Evolutionary conservation across 768 basidiomycete species (phyloP), one percentile per base, ranked within the genome.

Genomic region (Harrya chromipes): DNA sequence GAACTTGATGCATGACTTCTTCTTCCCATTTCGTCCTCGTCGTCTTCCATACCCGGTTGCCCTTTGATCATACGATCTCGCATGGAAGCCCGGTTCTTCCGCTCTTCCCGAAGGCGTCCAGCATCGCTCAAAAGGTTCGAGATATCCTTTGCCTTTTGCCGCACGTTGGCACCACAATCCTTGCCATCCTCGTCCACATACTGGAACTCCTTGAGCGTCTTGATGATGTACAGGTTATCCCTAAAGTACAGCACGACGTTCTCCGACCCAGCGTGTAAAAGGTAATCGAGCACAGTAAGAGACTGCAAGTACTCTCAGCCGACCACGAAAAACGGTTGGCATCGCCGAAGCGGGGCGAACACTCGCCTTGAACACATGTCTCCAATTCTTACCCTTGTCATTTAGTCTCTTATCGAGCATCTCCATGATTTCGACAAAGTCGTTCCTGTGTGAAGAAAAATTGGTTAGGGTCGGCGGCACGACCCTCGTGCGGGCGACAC

Each of bases 401-500:
- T 94, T 94, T 54, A 99, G 74, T 44, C 97, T 84, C 72, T 99
- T 98, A 72, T 98, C 97, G 42, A 99, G 79, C 92, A 97, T 97
- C 75, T 99, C 97, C 93, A 99, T 97, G 63, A 99, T 91, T 73
- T 99, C 97, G 12, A 98, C 93, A 67, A 99, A 99, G 62, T 98
- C 94, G 52, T 84, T 87, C 71, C 94, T 80, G 48, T 50, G 42
- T 4, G 27, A 37, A 19, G 31, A 43, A 38, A 29, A 20, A n/a
- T 6, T 21, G 16, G 21, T 33, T 33, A 33, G 33, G 33, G 14
- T 33, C 33, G 33, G 33, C 33, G 33, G 14, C 33, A 33, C 14
- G 29, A 29, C 12, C 29, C 29, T 11, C 29, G 29, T 4, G 12
- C 16, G 40, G 34, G 34, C 13, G 35, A 37, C n/a, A 36, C 2